A percentile compares a stretch with the other conserved stretches of the same genome.
Conservation (phyloP, 208 protist species). For the Crithidia fasciculata region DNA sequence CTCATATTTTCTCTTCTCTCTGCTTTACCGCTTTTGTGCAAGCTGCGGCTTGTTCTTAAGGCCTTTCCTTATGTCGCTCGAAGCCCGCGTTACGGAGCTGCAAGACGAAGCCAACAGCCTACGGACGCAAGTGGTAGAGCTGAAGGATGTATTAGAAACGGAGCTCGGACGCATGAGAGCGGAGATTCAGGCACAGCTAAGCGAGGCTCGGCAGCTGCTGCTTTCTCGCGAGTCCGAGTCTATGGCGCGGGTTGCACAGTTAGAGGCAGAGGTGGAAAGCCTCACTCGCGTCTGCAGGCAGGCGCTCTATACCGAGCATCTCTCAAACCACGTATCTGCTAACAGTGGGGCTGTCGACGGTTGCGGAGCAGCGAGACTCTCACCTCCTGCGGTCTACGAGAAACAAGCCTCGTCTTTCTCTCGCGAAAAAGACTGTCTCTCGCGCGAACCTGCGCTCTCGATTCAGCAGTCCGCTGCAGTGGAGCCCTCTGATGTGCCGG, state of each 20-base stretch:
- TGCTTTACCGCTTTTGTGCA: background rate
- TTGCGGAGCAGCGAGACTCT: background rate
- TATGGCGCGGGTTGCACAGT: background rate
- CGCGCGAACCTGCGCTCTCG: background rate
- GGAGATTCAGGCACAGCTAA: constrained; percentile 14
- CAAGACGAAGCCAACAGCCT: constrained; percentile 14
- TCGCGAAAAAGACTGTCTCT: background rate
- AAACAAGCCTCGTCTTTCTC: background rate
- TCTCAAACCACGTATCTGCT: background rate
- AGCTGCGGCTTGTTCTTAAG: background rate
- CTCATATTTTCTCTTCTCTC: constrained; percentile 1
- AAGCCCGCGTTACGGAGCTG: constrained; percentile 23
- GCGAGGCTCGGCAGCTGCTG: constrained; percentile 16
- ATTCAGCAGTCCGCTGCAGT: constrained; percentile 1
- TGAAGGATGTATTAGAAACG: constrained; percentile 13
- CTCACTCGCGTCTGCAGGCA: constrained; percentile 7
- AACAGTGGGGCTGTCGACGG: background rate
- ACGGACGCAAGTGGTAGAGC: constrained; percentile 9
- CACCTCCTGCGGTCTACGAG: background rate
- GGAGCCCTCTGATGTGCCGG: background rate
- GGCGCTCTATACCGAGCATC: constrained; percentile 9
- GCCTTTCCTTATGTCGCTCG: constrained; percentile 6
- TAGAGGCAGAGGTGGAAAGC: constrained; percentile 7
- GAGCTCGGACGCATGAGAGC: constrained; percentile 15
- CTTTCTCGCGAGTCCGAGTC: constrained; percentile 4